phyloP scores from a whole-genome alignment of 306 rosid genomes.

The Casuarina glauca region DNA sequence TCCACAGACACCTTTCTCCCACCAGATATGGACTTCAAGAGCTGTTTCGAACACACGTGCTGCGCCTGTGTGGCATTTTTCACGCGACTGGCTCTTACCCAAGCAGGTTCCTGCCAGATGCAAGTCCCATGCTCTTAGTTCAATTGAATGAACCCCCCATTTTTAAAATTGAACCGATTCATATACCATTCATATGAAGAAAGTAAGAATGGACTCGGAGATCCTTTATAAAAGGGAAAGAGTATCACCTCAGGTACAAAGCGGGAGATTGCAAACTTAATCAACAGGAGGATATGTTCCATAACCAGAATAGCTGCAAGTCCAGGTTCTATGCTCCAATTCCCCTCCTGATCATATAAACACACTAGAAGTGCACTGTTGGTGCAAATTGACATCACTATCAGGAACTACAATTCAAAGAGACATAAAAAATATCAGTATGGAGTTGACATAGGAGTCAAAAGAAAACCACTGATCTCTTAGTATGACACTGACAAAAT shows the following conservation, averaged over 20 bases:
- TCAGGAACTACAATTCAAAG: slow-evolving; percentile 64
- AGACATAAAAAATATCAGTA: slow-evolving; percentile 23
- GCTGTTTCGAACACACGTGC: slow-evolving; percentile 71
- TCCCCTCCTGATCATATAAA: slow-evolving; percentile 87
- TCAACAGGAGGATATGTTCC: slow-evolving; percentile 83
- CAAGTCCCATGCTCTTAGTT: neutral
- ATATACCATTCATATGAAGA: neutral
- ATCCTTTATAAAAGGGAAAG: neutral
- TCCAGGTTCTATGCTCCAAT: slow-evolving; percentile 97
- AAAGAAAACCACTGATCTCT: neutral
- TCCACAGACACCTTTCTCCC: slow-evolving; percentile 32
- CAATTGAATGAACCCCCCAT: neutral
- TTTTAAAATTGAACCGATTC: neutral
- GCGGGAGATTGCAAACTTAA: slow-evolving; percentile 90
- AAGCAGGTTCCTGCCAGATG: slow-evolving; percentile 86
- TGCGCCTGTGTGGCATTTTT: slow-evolving; percentile 67
- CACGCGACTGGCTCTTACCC: slow-evolving; percentile 87
- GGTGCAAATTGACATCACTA: slow-evolving; percentile 85
- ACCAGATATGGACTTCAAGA: slow-evolving; percentile 71
- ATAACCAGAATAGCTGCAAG: slow-evolving; percentile 87
- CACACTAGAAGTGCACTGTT: slow-evolving; percentile 92
- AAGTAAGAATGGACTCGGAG: slow-evolving; percentile 1
- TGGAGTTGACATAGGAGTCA: slow-evolving; percentile 1
- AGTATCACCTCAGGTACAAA: slow-evolving; percentile 74
- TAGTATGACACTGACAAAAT: neutral